Percentiles rank a stretch among this genome's conserved stretches.
Conservation (phyloP, 1,284 basidiomycete genomes). For the Irpex lacteus region DNA sequence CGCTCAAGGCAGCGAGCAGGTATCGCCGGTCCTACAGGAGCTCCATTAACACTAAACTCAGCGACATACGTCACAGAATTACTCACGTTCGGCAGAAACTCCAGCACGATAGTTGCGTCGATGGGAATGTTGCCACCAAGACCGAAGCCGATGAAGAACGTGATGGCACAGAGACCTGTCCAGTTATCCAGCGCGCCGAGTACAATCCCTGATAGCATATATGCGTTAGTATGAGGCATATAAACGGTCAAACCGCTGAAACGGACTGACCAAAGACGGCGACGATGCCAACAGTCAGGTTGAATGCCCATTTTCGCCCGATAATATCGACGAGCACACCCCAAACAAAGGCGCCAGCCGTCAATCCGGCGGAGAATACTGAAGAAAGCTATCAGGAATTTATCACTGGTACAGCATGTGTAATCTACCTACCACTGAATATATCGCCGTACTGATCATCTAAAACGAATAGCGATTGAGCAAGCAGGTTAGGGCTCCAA, state of each 20-base stretch:
- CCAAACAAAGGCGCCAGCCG: slow-evolving; percentile 17
- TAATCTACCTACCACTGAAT: slow-evolving; percentile 3
- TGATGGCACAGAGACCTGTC: slow-evolving; percentile 8
- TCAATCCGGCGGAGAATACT: slow-evolving; percentile 17
- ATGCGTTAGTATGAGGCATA: neutral
- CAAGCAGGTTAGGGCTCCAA: neutral
- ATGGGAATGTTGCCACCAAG: slow-evolving; percentile 19
- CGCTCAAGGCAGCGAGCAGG: slow-evolving; percentile 13
- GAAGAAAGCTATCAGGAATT: neutral
- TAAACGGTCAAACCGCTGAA: slow-evolving; percentile 9
- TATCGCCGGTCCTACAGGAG: slow-evolving; percentile 8
- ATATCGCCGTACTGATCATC: slow-evolving; percentile 15
- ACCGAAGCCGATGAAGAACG: slow-evolving; percentile 15
- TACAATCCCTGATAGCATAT: slow-evolving; percentile 10
- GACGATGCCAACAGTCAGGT: slow-evolving; percentile 15
- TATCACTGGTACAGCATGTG: neutral
- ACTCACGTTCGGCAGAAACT: slow-evolving; percentile 15
- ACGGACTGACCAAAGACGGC: slow-evolving; percentile 13
- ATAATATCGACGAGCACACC: slow-evolving; percentile 17
- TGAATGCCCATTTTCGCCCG: slow-evolving; percentile 17
- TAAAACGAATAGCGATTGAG: neutral
- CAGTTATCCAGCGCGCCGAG: slow-evolving; percentile 10
- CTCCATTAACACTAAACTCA: neutral
- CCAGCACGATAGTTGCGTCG: slow-evolving; percentile 15
- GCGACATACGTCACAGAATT: neutral